phyloP scores from a whole-genome alignment of 2,329 filamentous ascomycete species.

The Chalara sp. region DNA sequence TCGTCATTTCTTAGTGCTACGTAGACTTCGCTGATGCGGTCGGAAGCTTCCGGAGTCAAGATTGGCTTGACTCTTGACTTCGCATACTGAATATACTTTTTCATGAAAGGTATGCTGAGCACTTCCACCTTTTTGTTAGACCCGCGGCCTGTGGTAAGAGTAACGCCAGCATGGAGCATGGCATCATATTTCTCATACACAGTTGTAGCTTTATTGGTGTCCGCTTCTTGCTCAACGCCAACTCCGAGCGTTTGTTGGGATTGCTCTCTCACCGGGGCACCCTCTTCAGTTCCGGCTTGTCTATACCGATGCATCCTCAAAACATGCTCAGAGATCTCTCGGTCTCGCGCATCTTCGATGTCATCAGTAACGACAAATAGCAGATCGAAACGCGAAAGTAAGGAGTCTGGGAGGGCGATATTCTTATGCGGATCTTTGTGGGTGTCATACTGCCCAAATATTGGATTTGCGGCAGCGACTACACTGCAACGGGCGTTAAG shows the following conservation, averaged over 20 bases:
- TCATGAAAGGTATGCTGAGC: slow-evolving; percentile 94
- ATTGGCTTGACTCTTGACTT: slow-evolving; percentile 87
- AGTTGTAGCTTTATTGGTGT: slow-evolving; percentile 70
- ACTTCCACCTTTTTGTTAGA: slow-evolving; percentile 75
- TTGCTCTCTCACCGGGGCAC: slow-evolving; percentile 87
- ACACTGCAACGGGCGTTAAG: slow-evolving; percentile 96
- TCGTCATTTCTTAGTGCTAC: slow-evolving; percentile 93
- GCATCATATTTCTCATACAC: slow-evolving; percentile 95
- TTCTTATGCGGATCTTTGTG: slow-evolving; percentile 99
- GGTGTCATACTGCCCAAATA: slow-evolving; percentile 96
- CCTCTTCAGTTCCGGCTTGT: slow-evolving; percentile 86
- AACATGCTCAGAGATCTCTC: slow-evolving; percentile 91
- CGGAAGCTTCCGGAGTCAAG: slow-evolving; percentile 82
- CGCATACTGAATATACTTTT: slow-evolving; percentile 98
- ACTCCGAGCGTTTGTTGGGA: slow-evolving; percentile 79
- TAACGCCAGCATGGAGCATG: slow-evolving; percentile 91
- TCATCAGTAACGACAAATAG: slow-evolving; percentile 97
- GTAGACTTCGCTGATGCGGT: slow-evolving; percentile 87
- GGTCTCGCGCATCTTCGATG: slow-evolving; percentile 88
- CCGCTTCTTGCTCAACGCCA: slow-evolving; percentile 70
- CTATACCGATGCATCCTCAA: slow-evolving; percentile 96
- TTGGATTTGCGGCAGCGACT: slow-evolving; percentile 91
- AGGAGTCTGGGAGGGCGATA: slow-evolving; percentile 91
- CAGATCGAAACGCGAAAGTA: slow-evolving; percentile 96
- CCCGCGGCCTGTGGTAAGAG: slow-evolving; percentile 66